Base-by-base conservation (phyloP, 2,329 filamentous ascomycete genomes). In the Venturiaceae sp. region DNA sequence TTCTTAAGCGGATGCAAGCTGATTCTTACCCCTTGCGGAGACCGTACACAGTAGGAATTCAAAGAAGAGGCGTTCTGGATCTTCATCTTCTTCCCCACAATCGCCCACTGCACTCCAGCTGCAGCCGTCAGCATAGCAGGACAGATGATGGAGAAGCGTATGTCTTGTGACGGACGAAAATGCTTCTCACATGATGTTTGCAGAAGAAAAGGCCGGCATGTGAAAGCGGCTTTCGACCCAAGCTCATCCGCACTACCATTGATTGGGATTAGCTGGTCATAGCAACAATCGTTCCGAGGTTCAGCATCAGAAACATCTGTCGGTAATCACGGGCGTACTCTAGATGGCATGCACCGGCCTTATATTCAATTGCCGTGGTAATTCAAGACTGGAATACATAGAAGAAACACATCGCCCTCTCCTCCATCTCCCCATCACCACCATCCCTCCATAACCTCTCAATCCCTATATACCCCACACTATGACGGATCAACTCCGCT, bases 401-500 rank as follows among this genome's bases (percentile, higher is more conserved):
- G 5, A 47, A 47, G 23, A 16, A 28, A 30, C 23, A 30, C 11
- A 30, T 4, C 44, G 6, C 11, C 44, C 9, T 13, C 41, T 46
- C 16, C 41, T 28, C 23, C 41, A 13, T 28, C 23, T 21, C 13
- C 21, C 2, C 21, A 28, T 14, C 21, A 46, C 6, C 8, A 14
- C 41, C 9, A 3, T 19, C 41, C 6, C 21, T 46, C 21, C 41
- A 47, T 30, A 47, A 23, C 14, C 44, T 47, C 11, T 26, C 16
- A 4, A 28, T 2, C 30, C 44, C 23, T 28, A 11, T 5, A 47
- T 30, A 47, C 44, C 44, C 44, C 26, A 53, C 52, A 53, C 19
- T n/a, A 53, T 53, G 52, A 34, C 52, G 23, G 52, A 53, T 37
- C 52, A 77, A 63, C 77, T 95, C 69, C 83, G 90, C 68, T 96